These are phyloP conservation scores for Suillus variegatus DNA, from an alignment of 768 basidiomycete species.

Conservation along the genomic window DNA sequence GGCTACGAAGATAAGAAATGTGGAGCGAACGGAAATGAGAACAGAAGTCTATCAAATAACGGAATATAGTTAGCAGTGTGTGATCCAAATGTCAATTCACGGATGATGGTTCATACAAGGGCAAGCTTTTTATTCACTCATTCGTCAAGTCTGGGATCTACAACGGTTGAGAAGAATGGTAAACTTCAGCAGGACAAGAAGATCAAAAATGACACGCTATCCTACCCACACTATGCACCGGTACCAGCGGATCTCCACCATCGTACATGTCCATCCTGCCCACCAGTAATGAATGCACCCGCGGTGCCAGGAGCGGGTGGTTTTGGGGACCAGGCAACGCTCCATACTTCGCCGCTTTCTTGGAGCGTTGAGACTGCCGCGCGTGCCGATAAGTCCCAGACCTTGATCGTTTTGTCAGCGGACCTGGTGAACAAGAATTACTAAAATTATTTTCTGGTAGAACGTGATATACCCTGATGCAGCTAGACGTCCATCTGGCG, in stretches of 20 bases:
- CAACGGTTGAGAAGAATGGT: background rate
- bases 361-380: conserved; percentile 75
- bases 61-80: background rate
- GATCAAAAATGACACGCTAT: conserved; percentile 1
- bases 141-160: conserved; percentile 2
- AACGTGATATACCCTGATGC: conserved; percentile 69
- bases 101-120: background rate
- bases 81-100: background rate
- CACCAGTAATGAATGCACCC: conserved; percentile 69
- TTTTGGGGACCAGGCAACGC: conserved; percentile 77
- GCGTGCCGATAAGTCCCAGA: conserved; percentile 82
- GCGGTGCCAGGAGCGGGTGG: conserved; percentile 53
- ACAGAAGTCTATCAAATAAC: background rate
- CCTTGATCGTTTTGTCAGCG: conserved; percentile 82
- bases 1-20: background rate
- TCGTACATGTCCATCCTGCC: conserved; percentile 70
- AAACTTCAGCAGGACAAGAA: background rate
- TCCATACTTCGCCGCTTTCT: conserved; percentile 83
- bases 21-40: background rate
- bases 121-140: conserved; percentile 1
- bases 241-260: conserved; percentile 80
- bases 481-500: conserved; percentile 77
- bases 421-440: conserved; percentile 47
- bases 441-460: background rate
- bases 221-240: conserved; percentile 21